Evolutionary conservation across 768 basidiomycete species (phyloP).

Genomic region (Naganishia kalamii): DNA sequence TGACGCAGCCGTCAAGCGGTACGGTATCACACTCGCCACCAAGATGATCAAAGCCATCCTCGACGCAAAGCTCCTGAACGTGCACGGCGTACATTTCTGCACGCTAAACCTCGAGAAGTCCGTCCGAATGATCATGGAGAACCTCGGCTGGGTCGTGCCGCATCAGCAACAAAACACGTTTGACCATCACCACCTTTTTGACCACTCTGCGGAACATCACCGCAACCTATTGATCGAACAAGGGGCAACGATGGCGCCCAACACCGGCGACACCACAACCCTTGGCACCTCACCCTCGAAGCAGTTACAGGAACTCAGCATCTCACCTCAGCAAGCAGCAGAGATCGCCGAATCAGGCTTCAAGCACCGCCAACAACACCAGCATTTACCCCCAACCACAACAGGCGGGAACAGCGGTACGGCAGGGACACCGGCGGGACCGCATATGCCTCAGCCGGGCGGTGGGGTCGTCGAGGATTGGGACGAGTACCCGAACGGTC

Average conservation of each 20-base stretch:
- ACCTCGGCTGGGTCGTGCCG: conserved; percentile 59
- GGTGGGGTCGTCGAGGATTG: conserved; percentile 37
- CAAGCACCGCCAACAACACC: conserved; percentile 27
- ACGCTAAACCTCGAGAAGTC: conserved; percentile 97
- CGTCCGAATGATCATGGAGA: conserved; percentile 74
- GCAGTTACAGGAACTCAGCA: conserved; percentile 43
- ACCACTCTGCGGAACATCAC: conserved; percentile 27
- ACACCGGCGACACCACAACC: conserved; percentile 4
- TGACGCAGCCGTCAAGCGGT: conserved; percentile 88
- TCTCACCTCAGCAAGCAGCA: conserved; percentile 48
- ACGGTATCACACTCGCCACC: conserved; percentile 78
- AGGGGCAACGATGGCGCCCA: conserved; percentile 26
- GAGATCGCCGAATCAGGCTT: conserved; percentile 42
- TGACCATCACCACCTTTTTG: too few relatives aligned
- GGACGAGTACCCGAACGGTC: conserved; percentile 48
- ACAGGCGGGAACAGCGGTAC: background rate
- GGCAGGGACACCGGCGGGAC: background rate
- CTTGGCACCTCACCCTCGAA: conserved; percentile 15
- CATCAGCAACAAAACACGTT: background rate
- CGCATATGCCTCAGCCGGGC: conserved; percentile 28
- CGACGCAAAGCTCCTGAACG: conserved; percentile 38
- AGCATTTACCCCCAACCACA: background rate
- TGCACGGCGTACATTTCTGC: conserved; percentile 77
- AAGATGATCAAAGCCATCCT: conserved; percentile 65
- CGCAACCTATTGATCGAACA: conserved; percentile 44